Evolutionary conservation across 2,329 filamentous ascomycete genomes (phyloP).

Genomic region (Fusarium pseudonygamai): DNA sequence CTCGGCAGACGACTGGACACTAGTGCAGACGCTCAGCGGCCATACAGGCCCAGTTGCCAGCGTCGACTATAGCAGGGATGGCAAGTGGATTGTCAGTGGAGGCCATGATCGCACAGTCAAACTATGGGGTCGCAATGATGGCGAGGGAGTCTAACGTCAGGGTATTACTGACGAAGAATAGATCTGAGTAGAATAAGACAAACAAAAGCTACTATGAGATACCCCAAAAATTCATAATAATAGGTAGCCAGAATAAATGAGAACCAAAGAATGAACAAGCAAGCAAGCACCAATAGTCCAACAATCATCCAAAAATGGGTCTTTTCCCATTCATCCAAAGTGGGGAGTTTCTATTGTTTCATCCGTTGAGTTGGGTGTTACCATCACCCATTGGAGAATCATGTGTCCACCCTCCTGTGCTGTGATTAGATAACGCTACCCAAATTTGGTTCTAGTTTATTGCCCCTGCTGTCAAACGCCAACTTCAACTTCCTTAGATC

Average conservation of each 20-base stretch:
- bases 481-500: conserved; percentile 41
- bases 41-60: conserved; percentile 94
- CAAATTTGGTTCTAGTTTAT: conserved; percentile 9
- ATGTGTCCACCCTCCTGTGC: conserved; percentile 31
- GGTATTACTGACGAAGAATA: conserved; percentile 17
- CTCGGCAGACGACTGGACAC: conserved; percentile 94
- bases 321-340: conserved; percentile 2
- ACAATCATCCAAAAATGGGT: neutral
- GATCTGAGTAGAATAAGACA: conserved; percentile 25
- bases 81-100: conserved; percentile 91
- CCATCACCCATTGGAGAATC: conserved; percentile 22
- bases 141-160: conserved; percentile 57
- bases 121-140: conserved; percentile 90
- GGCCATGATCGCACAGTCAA: conserved; percentile 96
- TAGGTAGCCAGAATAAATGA: conserved; percentile 1
- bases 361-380: conserved; percentile 10
- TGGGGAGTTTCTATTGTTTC: conserved; percentile 24
- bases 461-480: conserved; percentile 31
- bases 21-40: conserved; percentile 86
- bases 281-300: neutral
- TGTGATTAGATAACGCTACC: conserved; percentile 41
- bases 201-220: conserved; percentile 36
- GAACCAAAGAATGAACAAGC: neutral
- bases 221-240: conserved; percentile 35
- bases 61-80: conserved; percentile 86